phyloP scores from a whole-genome alignment of 331 rosid species.

The Rosa hybrid region DNA sequence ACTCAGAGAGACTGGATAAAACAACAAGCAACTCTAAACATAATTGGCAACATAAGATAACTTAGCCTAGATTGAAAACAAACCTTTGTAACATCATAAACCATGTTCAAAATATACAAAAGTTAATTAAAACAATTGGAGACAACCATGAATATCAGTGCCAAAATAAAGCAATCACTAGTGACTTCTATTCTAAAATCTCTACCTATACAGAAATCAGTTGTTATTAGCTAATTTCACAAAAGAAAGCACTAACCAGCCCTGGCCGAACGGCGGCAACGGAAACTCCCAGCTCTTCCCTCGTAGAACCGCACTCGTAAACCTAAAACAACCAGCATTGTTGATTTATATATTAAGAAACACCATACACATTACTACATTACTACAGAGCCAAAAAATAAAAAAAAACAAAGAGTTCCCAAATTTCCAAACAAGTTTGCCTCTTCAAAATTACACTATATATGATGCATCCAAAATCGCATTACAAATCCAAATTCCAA shows the following conservation, averaged over 20 bases:
- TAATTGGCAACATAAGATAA: not conserved
- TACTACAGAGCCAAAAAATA: not conserved
- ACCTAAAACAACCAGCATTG: constrained; percentile 45
- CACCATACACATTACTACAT: not conserved
- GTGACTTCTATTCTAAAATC: not conserved
- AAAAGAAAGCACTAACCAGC: constrained; percentile 72
- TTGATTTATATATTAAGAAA: not conserved
- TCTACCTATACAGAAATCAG: not conserved
- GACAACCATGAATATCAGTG: no score
- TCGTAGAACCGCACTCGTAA: constrained; percentile 85
- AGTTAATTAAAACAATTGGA: no score
- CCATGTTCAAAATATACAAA: no score
- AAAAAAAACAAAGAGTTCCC: not conserved
- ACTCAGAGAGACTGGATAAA: not conserved
- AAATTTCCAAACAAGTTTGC: no score
- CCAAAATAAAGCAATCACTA: not conserved
- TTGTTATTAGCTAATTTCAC: not conserved
- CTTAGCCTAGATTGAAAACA: not conserved
- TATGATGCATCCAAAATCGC: not conserved
- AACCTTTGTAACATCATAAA: not conserved
- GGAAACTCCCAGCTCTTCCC: constrained; percentile 92
- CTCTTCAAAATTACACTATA: not conserved
- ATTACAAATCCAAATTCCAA: not conserved
- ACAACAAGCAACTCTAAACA: not conserved
- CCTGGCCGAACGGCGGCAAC: constrained; percentile 95